Base-by-base conservation (phyloP, 177 flowering plant species). In the Vitis hybrid region DNA sequence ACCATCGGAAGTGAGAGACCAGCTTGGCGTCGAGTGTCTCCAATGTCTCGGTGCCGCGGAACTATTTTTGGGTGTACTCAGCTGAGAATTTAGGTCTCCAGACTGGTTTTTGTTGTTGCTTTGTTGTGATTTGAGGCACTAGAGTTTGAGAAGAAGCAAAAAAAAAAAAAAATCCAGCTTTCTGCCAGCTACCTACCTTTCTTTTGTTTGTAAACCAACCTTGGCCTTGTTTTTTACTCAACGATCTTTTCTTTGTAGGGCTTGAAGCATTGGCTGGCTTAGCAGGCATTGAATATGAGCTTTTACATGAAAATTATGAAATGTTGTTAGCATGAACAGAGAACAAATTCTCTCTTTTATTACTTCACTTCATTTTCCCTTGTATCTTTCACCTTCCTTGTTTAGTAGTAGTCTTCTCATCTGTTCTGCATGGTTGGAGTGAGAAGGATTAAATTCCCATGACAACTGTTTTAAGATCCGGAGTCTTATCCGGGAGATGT, bases 1-100 rank as follows among this genome's bases (percentile, higher is more conserved):
- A 75, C 83, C 0, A 79, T 92, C 41, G 87, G 83, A 48, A 78
- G 78, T 56, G 97, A 92, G 66, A 85, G 95, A 63, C 88, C 91
- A 6, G 79, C 73, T 53, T 94, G 98, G 98, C 94, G 85, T 35
- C 84, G 77, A 74, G 91, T 77, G 56, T 63, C 91, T 60, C 87
- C 97, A 4, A 91, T 94, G 98, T 87, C 92, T 7, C 73, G 79
- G 65, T 92, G 98, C 71, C 82, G 79, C 27, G 98, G 98, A 61
- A 85, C 90, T 52, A 83, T 94, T 69, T 84, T 84, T 71, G 97
- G 98, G 21, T 92, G 97, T 73, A 76, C 98, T 17, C 78, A 77
- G 72, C 78, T 94, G 78, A 90, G 82, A 72, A 84, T 92, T 64
- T 94, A 90, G 88, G 48, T 49, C 20, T 51, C 57, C 14, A 12